These are phyloP conservation scores for Saccharomycopsis javanensis DNA, from an alignment of 805 yeast genomes.

Conservation along the genomic window DNA sequence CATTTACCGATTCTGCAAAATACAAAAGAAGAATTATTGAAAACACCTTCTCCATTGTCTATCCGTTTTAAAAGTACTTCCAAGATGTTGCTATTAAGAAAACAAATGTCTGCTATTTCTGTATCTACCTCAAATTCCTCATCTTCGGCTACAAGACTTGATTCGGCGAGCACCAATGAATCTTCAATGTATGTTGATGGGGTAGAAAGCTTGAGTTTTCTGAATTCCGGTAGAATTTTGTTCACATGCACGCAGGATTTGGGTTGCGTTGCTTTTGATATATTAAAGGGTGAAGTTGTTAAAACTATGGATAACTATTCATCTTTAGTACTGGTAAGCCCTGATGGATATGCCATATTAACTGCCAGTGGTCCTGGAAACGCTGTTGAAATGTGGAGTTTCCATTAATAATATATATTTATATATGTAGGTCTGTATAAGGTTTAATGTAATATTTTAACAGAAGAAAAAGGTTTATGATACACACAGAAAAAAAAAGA, in stretches of 20 bases:
- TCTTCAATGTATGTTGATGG: slow-evolving; percentile 39
- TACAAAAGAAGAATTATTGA: slow-evolving; percentile 9
- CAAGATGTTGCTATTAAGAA: neutral
- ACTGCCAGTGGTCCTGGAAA: slow-evolving; percentile 72
- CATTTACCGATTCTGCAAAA: slow-evolving; percentile 25
- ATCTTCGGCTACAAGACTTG: neutral
- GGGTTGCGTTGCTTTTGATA: slow-evolving; percentile 73
- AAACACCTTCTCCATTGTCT: neutral
- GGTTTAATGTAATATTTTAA: no score
- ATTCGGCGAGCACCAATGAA: neutral
- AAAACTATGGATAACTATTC: slow-evolving; percentile 59
- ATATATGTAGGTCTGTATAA: no score
- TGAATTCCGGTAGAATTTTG: slow-evolving; percentile 64
- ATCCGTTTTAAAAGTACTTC: slow-evolving; percentile 1
- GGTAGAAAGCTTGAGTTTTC: slow-evolving; percentile 61
- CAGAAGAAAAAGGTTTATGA: no score
- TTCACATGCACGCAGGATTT: slow-evolving; percentile 69
- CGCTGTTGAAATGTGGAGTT: slow-evolving; percentile 57
- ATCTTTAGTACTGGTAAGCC: slow-evolving; percentile 56
- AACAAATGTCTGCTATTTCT: neutral
- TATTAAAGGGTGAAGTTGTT: slow-evolving; percentile 51
- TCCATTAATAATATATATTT: neutral
- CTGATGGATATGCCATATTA: slow-evolving; percentile 67
- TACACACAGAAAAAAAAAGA: no score
- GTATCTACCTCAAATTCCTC: neutral